Conservation (phyloP, 176 grass and related monocot species). For the Eragrostis curvula region DNA sequence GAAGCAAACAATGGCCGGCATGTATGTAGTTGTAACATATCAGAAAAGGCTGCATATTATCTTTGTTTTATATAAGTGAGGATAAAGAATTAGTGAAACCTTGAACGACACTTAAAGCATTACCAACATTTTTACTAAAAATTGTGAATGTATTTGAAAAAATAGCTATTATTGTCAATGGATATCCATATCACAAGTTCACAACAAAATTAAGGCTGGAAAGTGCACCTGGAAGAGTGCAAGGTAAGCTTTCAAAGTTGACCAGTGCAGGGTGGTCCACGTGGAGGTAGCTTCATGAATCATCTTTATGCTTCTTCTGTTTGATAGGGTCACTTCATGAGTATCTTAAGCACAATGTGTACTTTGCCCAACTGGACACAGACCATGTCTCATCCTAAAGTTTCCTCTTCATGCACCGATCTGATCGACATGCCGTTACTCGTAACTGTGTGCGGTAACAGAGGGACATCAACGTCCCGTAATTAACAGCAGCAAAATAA, state of each 20-base stretch:
- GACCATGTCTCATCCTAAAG: slow-evolving; percentile 22
- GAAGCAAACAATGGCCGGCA: background rate
- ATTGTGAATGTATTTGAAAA: background rate
- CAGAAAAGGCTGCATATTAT: too few species aligned
- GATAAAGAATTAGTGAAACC: background rate
- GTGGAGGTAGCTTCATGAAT: slow-evolving; percentile 34
- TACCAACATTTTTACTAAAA: background rate
- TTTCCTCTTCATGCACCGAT: background rate
- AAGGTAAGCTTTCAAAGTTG: background rate
- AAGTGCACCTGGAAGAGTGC: slow-evolving; percentile 9
- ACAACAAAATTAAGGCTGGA: background rate
- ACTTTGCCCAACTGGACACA: background rate
- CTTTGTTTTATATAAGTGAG: too few species aligned
- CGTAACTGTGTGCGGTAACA: too few species aligned
- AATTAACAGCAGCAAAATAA: too few species aligned
- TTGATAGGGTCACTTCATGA: slow-evolving; percentile 34
- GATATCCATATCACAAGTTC: too few species aligned
- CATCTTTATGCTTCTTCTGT: slow-evolving; percentile 14
- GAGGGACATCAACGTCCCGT: background rate
- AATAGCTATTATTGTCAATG: background rate
- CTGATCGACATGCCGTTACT: too few species aligned
- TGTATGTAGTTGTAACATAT: background rate
- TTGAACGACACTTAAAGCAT: background rate
- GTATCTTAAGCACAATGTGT: slow-evolving; percentile 1
- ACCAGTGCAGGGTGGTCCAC: slow-evolving; percentile 6